Base-by-base conservation (phyloP, 2,329 filamentous ascomycete species). In the Aspergillus sp. region DNA sequence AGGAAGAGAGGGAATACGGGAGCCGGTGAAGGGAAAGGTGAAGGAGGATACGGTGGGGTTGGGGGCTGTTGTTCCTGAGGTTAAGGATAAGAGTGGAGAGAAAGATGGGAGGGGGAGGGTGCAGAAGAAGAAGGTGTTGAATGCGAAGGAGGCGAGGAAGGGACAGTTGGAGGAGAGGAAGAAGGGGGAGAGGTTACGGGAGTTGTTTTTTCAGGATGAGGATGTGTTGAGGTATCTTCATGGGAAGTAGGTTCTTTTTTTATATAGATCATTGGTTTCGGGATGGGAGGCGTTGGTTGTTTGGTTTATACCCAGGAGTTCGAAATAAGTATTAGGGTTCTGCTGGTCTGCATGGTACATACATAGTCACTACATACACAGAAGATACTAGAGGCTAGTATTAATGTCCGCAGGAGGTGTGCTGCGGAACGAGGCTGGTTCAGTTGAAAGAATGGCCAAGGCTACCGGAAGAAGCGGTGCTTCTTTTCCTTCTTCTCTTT, bases 21-120 rank as follows among this genome's bases (percentile, higher is more conserved):
- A 87, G 65, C 93, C 93, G 1, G 81, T 97, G 63, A 92, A 92
- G 71, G 80, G 85, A 1, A 84, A 82, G 60, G 79, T 84, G 57
- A 96, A 96, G 76, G 84, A 88, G 47, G 86, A 94, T 71, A 92
- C 84, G 3, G 78, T 90, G 7, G 94, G 93, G 0, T 75, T 96
- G 25, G 92, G 92, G 0, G 81, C 82, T 44, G 54, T 47, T 8
- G 41, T 55, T 23, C 55, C 59, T 27, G 36, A 39, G 2, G 7
- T 39, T 2, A 73, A 79, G 5, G 65, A 78, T 32, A 70, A 72
- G 58, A 30, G 27, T 30, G 10, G 25, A 27, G 62, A 58, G 38
- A 47, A 25, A 75, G 74, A 59, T 73, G 58, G 61, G 65, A 23
- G 58, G 66, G 56, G 62, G 57, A 13, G 66, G 51, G 80, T 8